Conservation (phyloP, 177 flowering plant genomes). For the Vitis hybrid region DNA sequence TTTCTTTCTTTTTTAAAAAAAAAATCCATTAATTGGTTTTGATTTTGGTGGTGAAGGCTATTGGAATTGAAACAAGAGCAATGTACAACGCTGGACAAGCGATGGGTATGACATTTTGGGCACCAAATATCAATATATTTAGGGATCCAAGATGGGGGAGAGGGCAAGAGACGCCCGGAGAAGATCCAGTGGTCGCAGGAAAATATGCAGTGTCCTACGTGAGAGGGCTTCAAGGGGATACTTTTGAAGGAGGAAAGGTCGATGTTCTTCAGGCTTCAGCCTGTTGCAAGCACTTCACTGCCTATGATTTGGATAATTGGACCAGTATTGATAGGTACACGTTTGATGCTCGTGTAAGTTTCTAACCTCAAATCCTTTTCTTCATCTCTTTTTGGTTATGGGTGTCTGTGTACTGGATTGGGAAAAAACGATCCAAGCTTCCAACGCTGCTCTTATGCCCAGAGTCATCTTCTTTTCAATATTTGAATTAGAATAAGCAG, state of each 20-base stretch:
- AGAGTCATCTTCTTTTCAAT: too few relatives aligned
- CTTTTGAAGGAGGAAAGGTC: constrained; percentile 49
- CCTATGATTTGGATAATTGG: constrained; percentile 93
- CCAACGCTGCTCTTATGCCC: too few relatives aligned
- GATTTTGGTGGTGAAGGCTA: constrained; percentile 37
- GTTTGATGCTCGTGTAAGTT: constrained; percentile 76
- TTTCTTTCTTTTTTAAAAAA: too few relatives aligned
- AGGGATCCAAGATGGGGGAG: constrained; percentile 99
- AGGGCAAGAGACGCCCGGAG: constrained; percentile 98
- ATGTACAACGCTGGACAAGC: constrained; percentile 85
- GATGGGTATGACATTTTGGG: constrained; percentile 91
- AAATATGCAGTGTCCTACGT: constrained; percentile 74
- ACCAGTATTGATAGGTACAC: constrained; percentile 48
- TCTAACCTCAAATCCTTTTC: not conserved
- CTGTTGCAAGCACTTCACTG: constrained; percentile 97
- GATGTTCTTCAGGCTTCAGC: constrained; percentile 79
- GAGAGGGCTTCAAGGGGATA: constrained; percentile 88
- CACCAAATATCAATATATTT: constrained; percentile 90
- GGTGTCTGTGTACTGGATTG: too few relatives aligned
- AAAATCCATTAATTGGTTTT: not conserved
- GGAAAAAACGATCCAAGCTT: too few relatives aligned
- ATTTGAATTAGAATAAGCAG: too few relatives aligned
- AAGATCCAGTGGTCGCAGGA: constrained; percentile 70
- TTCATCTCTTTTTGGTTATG: too few relatives aligned
- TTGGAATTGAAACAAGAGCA: constrained; percentile 83